Conservation (phyloP, 805 yeast genomes). For the Saccharomycopsis oosterbeekiorum region DNA sequence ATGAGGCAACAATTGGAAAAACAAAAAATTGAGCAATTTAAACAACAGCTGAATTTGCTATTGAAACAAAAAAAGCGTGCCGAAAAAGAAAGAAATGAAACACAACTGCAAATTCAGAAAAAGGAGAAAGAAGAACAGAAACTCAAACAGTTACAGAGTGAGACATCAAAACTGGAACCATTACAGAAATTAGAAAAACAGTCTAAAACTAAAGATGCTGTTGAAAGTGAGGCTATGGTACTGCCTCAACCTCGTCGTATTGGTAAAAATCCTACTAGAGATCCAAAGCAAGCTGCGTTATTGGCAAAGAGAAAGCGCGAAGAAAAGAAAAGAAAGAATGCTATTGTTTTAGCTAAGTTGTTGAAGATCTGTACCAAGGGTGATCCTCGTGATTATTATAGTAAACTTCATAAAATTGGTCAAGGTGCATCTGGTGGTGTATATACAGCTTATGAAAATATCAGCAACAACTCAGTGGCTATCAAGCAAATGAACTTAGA, state of each 20-base stretch:
- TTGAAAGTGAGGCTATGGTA: not conserved
- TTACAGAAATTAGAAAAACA: constrained; percentile 23
- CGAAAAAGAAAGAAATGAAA: constrained; percentile 2
- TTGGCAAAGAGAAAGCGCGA: constrained; percentile 63
- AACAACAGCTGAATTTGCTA: not conserved
- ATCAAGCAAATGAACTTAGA: constrained; percentile 94
- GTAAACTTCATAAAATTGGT: constrained; percentile 73
- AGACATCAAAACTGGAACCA: constrained; percentile 29
- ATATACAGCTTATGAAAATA: constrained; percentile 67
- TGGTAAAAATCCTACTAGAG: constrained; percentile 22
- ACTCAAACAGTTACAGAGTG: constrained; percentile 28
- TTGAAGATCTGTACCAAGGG: constrained; percentile 72
- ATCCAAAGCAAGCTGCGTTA: constrained; percentile 38
- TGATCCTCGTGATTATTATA: constrained; percentile 67
- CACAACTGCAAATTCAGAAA: not conserved
- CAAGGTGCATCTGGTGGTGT: constrained; percentile 99
- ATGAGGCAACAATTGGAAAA: not conserved
- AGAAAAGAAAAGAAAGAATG: constrained; percentile 62
- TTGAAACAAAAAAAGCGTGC: constrained; percentile 9
- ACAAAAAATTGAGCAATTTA: not conserved
- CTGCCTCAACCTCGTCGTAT: constrained; percentile 23
- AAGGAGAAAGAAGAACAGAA: constrained; percentile 7
- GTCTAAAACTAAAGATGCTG: constrained; percentile 10
- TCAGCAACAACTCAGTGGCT: constrained; percentile 60
- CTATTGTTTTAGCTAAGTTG: constrained; percentile 60